Conservation (phyloP, 352 stramenopile species). For the Globisporangium middletonii region DNA sequence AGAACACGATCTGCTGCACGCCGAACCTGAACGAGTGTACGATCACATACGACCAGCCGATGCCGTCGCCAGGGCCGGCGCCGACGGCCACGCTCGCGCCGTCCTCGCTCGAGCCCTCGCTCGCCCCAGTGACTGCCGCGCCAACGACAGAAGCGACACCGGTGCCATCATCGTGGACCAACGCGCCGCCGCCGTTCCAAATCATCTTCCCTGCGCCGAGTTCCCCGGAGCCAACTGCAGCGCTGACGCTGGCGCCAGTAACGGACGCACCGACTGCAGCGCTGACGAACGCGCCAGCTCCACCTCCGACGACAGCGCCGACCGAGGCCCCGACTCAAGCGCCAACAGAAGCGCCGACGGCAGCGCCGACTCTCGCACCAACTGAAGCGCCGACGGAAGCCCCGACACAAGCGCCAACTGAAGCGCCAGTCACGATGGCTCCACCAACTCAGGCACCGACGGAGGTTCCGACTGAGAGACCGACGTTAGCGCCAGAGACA, state of each 20-base stretch:
- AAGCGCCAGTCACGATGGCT: neutral
- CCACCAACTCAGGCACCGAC: neutral
- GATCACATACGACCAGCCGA: constrained; percentile 28
- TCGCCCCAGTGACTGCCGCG: neutral
- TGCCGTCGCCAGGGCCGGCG: constrained; percentile 14
- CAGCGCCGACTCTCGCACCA: neutral
- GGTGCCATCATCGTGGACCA: neutral
- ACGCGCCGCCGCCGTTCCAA: neutral
- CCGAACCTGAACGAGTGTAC: constrained; percentile 21
- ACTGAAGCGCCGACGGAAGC: neutral
- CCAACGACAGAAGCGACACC: neutral
- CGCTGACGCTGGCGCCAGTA: neutral
- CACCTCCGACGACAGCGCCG: neutral
- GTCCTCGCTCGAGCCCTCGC: neutral
- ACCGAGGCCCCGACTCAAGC: neutral
- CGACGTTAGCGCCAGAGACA: neutral
- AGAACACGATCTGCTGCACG: constrained; percentile 54
- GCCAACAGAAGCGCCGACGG: no score
- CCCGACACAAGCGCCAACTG: neutral
- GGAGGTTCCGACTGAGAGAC: neutral
- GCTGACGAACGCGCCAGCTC: neutral
- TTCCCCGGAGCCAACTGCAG: neutral
- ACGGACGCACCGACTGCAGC: neutral
- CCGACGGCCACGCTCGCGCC: neutral
- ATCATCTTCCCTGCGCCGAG: neutral